Base-by-base conservation (phyloP, 129 eudicot species). In the Flaveria brownii region DNA sequence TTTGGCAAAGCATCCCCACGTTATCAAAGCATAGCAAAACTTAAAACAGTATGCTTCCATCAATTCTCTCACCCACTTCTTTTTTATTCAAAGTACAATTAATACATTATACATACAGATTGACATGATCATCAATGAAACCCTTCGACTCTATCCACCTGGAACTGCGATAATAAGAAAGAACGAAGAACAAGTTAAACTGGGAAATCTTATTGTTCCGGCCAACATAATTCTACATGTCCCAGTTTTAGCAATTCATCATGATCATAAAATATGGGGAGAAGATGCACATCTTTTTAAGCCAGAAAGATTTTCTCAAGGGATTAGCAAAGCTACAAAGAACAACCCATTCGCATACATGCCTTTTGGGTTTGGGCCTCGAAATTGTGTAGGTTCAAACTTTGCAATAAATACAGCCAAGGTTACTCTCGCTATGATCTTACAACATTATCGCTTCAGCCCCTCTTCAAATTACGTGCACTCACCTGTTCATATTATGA, bases 71-170 rank as follows among this genome's bases (percentile, higher is more conserved):
- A 33, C 0, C 39, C 39, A 4, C 6, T 33, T 0, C 5, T 33
- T 33, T 30, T 33, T 5, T 33, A 33, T 33, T 4, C 7, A 5
- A 33, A 33, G 0, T 33, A 5, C 0, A 33, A 5, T 33, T 33
- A 33, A 33, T 33, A 5, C 4, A 33, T 0, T 33, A 17, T 26
- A 45, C 43, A 8, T 82, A 70, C 73, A 88, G 90, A 71, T 88
- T 57, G 80, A 64, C 41, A 88, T 88, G 93, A 85, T 88, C 77
- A 74, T 88, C 52, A 68, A 88, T 2, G 93, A 88, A 73, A 77
- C 84, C 0, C 81, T 88, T 68, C 83, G 93, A 47, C 50, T 88
- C 30, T 88, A 88, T 71, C 84, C 89, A 60, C 86, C 93, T 11
- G 86, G 43, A 28, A 69, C 51, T 9, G 76, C 64, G 4, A 68